These are phyloP conservation scores for Pichia sporocuriosa DNA, from an alignment of 805 yeast genomes.

Conservation along the genomic window DNA sequence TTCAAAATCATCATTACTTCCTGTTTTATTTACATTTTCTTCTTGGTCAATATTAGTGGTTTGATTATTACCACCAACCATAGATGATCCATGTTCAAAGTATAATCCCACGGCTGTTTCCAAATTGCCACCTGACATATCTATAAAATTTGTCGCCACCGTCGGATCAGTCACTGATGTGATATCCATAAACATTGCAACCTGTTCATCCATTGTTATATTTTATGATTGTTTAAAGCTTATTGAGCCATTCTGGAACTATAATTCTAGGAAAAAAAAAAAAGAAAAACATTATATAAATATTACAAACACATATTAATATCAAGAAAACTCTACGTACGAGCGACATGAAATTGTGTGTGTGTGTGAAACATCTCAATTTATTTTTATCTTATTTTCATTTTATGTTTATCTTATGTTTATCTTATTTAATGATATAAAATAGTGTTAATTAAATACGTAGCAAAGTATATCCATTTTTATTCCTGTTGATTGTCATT, in stretches of 20 bases:
- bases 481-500: not conserved
- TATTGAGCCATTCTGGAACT: no score
- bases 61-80: slow-evolving; percentile 15
- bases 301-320: no score
- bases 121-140: slow-evolving; percentile 67
- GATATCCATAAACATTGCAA: slow-evolving; percentile 70
- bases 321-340: no score
- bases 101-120: slow-evolving; percentile 81
- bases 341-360: no score
- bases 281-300: no score
- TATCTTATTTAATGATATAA: no score
- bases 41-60: not conserved
- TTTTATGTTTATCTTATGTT: no score
- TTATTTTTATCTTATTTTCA: no score
- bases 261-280: not conserved
- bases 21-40: no score
- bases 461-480: no score
- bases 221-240: not conserved
- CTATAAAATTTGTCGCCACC: slow-evolving; percentile 69
- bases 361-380: no score
- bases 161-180: slow-evolving; percentile 66
- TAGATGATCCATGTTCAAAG: slow-evolving; percentile 60
- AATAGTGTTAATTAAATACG: no score
- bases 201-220: slow-evolving; percentile 6
- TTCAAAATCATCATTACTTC: slow-evolving; percentile 15